These are phyloP conservation scores for Pontederia paniculata DNA, from an alignment of 176 grass and related monocot genomes.

Conservation along the genomic window DNA sequence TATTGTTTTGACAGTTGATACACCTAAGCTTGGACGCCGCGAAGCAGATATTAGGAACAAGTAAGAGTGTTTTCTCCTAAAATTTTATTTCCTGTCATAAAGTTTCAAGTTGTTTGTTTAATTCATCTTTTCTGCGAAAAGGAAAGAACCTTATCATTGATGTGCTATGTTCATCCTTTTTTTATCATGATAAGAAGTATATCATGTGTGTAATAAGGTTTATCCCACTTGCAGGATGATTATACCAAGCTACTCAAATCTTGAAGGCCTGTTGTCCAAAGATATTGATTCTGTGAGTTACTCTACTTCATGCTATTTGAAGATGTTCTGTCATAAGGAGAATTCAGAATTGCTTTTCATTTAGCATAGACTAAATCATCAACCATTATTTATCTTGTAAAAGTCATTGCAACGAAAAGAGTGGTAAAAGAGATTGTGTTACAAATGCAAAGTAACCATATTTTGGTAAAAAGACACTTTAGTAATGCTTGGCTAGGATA, in stretches of 20 bases:
- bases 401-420: no score
- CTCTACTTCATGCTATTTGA: neutral
- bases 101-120: conserved; percentile 10
- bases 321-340: neutral
- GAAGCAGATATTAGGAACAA: conserved; percentile 87
- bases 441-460: no score
- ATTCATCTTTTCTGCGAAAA: neutral
- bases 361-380: no score
- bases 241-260: conserved; percentile 23
- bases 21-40: conserved; percentile 54
- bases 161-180: neutral
- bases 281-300: conserved; percentile 34
- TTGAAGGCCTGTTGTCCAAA: conserved; percentile 48
- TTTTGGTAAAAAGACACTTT: no score
- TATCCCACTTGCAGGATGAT: conserved; percentile 39
- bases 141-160: conserved; percentile 1
- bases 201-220: neutral
- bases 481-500: no score
- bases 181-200: neutral
- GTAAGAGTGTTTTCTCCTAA: conserved; percentile 20
- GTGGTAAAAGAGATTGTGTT: no score
- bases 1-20: conserved; percentile 87
- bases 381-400: no score
- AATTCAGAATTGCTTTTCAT: no score
- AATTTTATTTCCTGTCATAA: neutral